Percentiles rank a stretch among this genome's conserved stretches.
Conservation (phyloP, 352 stramenopile species). For the Phytophthora colocasiae region DNA sequence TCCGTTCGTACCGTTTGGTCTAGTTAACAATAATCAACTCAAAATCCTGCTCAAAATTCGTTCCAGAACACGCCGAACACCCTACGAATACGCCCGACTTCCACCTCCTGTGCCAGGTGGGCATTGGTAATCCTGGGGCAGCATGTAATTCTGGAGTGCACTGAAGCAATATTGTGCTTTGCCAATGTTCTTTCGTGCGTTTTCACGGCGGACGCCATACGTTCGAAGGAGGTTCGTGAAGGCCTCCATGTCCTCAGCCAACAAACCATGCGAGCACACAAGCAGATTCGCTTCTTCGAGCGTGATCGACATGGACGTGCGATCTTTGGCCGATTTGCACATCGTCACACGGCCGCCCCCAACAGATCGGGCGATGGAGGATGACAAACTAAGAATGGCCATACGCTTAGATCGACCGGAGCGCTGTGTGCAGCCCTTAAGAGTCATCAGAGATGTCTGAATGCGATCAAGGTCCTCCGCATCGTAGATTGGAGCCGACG, state of each 20-base stretch:
- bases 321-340: slow-evolving; percentile 98
- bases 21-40: slow-evolving; percentile 14
- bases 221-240: slow-evolving; percentile 78
- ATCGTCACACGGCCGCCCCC: slow-evolving; percentile 94
- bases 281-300: slow-evolving; percentile 91
- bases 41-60: slow-evolving; percentile 10
- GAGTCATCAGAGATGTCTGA: slow-evolving; percentile 40
- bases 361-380: slow-evolving; percentile 73
- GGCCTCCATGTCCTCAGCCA: slow-evolving; percentile 52
- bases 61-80: slow-evolving; percentile 15
- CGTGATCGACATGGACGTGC: slow-evolving; percentile 97
- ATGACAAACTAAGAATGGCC: slow-evolving; percentile 82
- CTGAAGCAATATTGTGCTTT: slow-evolving; percentile 88
- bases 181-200: slow-evolving; percentile 89
- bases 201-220: slow-evolving; percentile 82
- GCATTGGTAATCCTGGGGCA: slow-evolving; percentile 80
- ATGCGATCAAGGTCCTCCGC: slow-evolving; percentile 40
- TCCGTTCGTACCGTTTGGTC: slow-evolving; percentile 25
- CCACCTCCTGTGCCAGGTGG: slow-evolving; percentile 82
- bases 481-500: slow-evolving; percentile 33
- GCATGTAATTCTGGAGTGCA: slow-evolving; percentile 83
- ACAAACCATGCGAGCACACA: slow-evolving; percentile 59
- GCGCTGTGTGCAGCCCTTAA: slow-evolving; percentile 53
- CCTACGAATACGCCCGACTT: slow-evolving; percentile 66
- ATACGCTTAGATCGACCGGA: slow-evolving; percentile 79